Evolutionary conservation across 1,139 yeast genomes (phyloP).

Genomic region (Pichia sp.): DNA sequence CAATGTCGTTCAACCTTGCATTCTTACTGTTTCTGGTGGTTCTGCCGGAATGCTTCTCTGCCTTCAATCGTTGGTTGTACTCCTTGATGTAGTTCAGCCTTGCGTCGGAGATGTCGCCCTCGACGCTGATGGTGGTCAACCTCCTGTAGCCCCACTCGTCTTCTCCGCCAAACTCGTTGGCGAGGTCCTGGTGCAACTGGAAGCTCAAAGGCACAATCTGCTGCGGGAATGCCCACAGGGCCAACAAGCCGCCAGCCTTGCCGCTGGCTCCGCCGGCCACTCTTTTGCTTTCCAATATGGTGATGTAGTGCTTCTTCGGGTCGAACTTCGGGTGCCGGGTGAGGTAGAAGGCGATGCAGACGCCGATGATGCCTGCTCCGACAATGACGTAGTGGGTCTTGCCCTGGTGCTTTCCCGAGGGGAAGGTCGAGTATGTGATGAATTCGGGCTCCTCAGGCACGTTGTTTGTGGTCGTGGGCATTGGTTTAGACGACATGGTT

Average conservation of each 20-base stretch:
- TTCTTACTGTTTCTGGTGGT: conserved; percentile 5
- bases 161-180: conserved; percentile 74
- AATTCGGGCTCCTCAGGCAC: conserved; percentile 24
- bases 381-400: conserved; percentile 69
- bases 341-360: conserved; percentile 86
- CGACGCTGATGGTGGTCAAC: conserved; percentile 79
- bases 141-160: conserved; percentile 91
- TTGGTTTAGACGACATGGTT: conserved; percentile 4
- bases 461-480: conserved; percentile 16
- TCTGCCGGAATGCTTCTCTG: not conserved
- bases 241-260: conserved; percentile 93
- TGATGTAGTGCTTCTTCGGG: conserved; percentile 68
- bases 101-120: conserved; percentile 58
- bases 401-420: conserved; percentile 56
- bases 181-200: conserved; percentile 75
- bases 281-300: conserved; percentile 83
- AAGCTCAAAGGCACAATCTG: conserved; percentile 89
- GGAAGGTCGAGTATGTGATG: conserved; percentile 38
- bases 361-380: conserved; percentile 97
- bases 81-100: conserved; percentile 12
- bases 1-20: conserved; percentile 11
- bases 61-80: conserved; percentile 3
- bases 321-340: conserved; percentile 80
- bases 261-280: conserved; percentile 98
- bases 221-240: conserved; percentile 95